Evolutionary conservation across 441 rosid species (phyloP).

Genomic region (Populus hybrid): DNA sequence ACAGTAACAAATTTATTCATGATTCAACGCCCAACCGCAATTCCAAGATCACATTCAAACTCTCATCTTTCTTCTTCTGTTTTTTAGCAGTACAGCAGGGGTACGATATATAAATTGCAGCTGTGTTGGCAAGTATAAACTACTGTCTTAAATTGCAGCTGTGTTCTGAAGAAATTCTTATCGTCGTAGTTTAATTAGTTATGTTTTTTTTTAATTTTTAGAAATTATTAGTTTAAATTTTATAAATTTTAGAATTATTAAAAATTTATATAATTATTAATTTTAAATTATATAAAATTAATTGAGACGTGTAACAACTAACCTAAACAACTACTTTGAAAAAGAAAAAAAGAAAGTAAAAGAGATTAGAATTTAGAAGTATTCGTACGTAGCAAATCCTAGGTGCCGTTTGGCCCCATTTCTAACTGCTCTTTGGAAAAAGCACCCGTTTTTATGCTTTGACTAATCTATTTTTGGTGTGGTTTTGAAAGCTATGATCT

Average conservation of each 20-base stretch:
- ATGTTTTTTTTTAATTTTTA: no score
- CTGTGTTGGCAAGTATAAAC: background rate
- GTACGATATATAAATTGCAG: background rate
- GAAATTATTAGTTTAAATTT: no score
- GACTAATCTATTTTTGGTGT: background rate
- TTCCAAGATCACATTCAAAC: background rate
- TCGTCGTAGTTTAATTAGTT: no score
- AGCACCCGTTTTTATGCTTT: background rate
- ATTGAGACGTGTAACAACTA: no score
- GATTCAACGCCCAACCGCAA: background rate
- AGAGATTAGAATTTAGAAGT: no score
- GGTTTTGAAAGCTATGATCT: background rate
- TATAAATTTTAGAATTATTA: no score
- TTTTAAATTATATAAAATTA: no score
- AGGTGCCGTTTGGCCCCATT: background rate
- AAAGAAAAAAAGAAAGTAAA: no score
- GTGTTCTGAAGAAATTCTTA: no score
- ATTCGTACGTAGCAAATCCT: background rate
- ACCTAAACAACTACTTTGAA: no score
- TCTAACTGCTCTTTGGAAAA: background rate
- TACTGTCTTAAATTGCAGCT: background rate
- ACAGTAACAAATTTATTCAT: background rate
- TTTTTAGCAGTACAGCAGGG: background rate
- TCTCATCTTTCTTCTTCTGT: background rate
- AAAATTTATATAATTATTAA: no score